Conservation (phyloP, 108 stramenopile species). For the Stephanodiscus triporus region DNA sequence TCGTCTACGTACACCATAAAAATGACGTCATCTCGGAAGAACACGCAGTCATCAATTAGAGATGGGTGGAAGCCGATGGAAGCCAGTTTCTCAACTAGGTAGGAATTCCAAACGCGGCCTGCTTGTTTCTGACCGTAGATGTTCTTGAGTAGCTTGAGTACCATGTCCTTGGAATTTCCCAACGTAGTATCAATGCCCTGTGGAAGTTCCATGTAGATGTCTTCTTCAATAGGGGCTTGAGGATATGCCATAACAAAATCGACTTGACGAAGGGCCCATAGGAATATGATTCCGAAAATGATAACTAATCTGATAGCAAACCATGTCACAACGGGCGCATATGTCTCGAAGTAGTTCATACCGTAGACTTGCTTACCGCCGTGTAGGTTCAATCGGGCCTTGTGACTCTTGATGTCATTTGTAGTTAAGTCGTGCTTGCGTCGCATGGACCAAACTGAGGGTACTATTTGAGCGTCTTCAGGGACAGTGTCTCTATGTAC, state of each 20-base stretch:
- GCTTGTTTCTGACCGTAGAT: conserved; percentile 52
- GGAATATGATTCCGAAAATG: conserved; percentile 5
- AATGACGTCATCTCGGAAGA: conserved; percentile 32
- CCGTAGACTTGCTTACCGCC: no score
- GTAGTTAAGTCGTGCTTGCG: conserved; percentile 14
- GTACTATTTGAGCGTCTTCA: no score
- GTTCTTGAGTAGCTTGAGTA: conserved; percentile 39
- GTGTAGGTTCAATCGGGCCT: conserved; percentile 27
- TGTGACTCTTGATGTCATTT: conserved; percentile 17
- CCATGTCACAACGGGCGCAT: no score
- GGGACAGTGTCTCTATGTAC: no score
- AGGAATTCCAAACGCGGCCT: conserved; percentile 42
- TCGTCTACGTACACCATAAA: no score
- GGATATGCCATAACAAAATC: conserved; percentile 42
- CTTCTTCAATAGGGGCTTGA: conserved; percentile 46
- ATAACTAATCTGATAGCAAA: no score
- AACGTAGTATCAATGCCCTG: conserved; percentile 30
- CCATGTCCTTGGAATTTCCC: conserved; percentile 32
- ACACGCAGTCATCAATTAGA: conserved; percentile 54
- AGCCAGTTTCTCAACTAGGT: conserved; percentile 31
- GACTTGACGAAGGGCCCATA: conserved; percentile 1
- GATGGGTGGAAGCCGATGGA: conserved; percentile 46
- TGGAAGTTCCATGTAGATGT: conserved; percentile 57
- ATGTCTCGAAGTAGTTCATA: no score
- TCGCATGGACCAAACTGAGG: background rate